A percentile compares a stretch with the other conserved stretches of the same genome.
These are phyloP conservation scores for Naumovozyma dairenensis DNA, from an alignment of 805 yeast genomes.

Conservation along the genomic window DNA sequence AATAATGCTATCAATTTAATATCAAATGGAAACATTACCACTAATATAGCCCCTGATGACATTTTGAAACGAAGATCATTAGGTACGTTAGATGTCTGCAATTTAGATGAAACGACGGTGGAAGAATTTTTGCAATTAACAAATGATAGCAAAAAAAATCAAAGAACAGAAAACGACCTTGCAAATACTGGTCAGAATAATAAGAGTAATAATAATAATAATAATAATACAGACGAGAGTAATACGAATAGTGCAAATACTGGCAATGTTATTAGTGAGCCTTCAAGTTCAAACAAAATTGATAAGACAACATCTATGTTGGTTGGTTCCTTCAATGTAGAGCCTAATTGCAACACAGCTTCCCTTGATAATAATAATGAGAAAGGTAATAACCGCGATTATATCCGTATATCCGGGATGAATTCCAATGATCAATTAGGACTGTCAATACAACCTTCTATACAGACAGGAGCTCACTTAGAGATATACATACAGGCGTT, in stretches of 20 bases:
- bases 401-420: too few species aligned
- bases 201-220: too few species aligned
- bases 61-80: constrained; percentile 21
- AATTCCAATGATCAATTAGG: too few species aligned
- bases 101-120: constrained; percentile 21
- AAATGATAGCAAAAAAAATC: constrained; percentile 13
- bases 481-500: too few species aligned
- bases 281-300: neutral
- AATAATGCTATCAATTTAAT: constrained; percentile 1
- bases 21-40: neutral
- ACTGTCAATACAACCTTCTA: too few species aligned
- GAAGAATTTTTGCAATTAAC: constrained; percentile 26
- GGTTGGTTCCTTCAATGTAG: too few species aligned
- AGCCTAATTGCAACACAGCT: neutral
- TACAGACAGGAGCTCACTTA: too few species aligned
- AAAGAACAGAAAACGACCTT: too few species aligned
- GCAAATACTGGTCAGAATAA: too few species aligned
- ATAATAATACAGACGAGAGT: too few species aligned
- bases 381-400: neutral
- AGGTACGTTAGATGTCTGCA: constrained; percentile 22
- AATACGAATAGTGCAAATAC: neutral
- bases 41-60: neutral
- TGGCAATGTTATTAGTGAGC: neutral
- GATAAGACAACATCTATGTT: constrained; percentile 1
- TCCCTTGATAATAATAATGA: neutral